Evolutionary conservation across 78 protist species (phyloP), one percentile per base, ranked within the genome.

Genomic region (Dictyostelium capitatum): DNA sequence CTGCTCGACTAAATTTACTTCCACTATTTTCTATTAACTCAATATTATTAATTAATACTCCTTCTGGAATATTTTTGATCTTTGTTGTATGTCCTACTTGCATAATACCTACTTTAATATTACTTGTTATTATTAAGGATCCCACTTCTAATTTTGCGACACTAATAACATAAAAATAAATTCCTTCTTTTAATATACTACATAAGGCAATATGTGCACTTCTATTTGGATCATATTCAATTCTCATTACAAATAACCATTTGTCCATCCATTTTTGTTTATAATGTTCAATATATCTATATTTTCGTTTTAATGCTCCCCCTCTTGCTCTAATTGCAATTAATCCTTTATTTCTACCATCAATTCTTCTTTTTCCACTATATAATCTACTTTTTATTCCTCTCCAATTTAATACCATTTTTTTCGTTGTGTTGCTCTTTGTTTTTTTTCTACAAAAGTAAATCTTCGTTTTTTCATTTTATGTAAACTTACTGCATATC

Each of bases 301-400:
- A 69, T 69, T 69, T 69, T 69, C 78, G 37, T 69, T 69, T 69
- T 69, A 69, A 69, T 5, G 53, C 78, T 69, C 78, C 78, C 41
- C 78, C 78, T 69, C 43, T 37, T 11, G 43, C 8, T 69, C 78
- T 69, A 15, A 69, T 17, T 4, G 78, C 48, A 30, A 69, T 69
- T 69, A 69, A 9, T 1, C 78, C 78, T 69, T 37, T 69, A 69
- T 14, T 69, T 69, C 78, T 0, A 1, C 78, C 78, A 17, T 19
- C 20, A 15, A 69, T 69, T 69, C 48, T 32, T 69, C 37, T 0
- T 69, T 69, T 69, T 37, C 78, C 78, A 37, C 53, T 69, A 37
- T 37, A 37, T 69, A 69, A 69, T 69, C 78, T 6, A 25, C 78
- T 69, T 37, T 69, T 69, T 69, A 69, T 37, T 14, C 78, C 78